phyloP scores from a whole-genome alignment of 352 stramenopile species.

The Globisporangium alternatum region DNA sequence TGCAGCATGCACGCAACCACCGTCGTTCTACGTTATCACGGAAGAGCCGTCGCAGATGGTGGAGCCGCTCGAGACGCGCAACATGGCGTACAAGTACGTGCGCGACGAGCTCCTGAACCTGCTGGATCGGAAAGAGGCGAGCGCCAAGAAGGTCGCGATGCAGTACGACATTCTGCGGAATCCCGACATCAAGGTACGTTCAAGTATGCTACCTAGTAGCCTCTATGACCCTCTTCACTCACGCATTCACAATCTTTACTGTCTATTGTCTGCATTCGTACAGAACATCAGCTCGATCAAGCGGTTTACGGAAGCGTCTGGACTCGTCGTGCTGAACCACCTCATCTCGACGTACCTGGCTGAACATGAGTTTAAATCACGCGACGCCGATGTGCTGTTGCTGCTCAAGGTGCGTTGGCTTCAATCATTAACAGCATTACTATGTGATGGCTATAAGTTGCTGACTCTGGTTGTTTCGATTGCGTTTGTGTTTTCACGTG shows the following conservation, averaged over 20 bases:
- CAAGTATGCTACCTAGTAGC: background rate
- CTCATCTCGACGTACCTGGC: constrained; percentile 36
- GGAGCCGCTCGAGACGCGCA: constrained; percentile 42
- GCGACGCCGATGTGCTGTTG: constrained; percentile 15
- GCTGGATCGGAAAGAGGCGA: constrained; percentile 43
- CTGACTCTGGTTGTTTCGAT: background rate
- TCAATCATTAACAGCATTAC: background rate
- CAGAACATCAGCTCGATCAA: constrained; percentile 57
- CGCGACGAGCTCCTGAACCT: constrained; percentile 51
- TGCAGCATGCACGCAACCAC: background rate
- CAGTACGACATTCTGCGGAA: constrained; percentile 66
- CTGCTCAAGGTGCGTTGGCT: constrained; percentile 11
- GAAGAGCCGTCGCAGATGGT: constrained; percentile 24
- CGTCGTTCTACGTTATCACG: constrained; percentile 52
- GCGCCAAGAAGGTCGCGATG: constrained; percentile 35
- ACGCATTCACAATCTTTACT: background rate
- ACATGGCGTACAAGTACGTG: constrained; percentile 55
- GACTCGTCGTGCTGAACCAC: constrained; percentile 56
- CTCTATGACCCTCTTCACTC: background rate
- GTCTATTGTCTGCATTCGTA: background rate
- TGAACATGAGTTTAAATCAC: constrained; percentile 20
- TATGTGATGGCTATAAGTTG: background rate
- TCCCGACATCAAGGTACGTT: constrained; percentile 38
- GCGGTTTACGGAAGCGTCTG: constrained; percentile 57
- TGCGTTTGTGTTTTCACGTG: constrained; percentile 4